Percentiles rank a stretch among this genome's conserved stretches.
phyloP scores from a whole-genome alignment of 306 rosid species.

The Malus sieversii region DNA sequence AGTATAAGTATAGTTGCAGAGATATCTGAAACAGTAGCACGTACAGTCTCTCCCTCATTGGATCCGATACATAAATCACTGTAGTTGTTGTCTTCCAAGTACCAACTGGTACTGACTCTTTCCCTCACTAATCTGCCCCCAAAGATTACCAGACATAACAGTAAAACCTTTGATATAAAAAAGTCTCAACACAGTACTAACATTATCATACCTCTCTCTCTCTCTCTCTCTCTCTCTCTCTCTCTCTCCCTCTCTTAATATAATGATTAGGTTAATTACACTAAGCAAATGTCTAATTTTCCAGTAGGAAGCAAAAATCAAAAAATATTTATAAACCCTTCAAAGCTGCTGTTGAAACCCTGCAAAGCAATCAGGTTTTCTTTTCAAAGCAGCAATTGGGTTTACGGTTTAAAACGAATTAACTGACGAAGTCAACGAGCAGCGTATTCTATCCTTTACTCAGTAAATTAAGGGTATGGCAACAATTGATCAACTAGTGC shows the following conservation, averaged over 20 bases:
- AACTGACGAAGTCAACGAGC: background rate
- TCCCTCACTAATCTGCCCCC: constrained; percentile 4
- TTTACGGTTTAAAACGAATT: constrained; percentile 4
- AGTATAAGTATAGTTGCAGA: background rate
- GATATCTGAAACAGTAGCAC: constrained; percentile 38
- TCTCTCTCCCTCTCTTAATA: background rate
- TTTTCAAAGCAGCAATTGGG: background rate
- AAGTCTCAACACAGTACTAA: background rate
- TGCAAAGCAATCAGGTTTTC: constrained; percentile 7
- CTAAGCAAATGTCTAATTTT: background rate
- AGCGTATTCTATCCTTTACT: background rate
- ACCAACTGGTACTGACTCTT: background rate
- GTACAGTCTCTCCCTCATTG: constrained; percentile 27
- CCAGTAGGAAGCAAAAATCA: too few species aligned
- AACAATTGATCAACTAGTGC: background rate
- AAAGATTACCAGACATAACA: constrained; percentile 36
- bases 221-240: too few species aligned
- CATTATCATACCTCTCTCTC: background rate
- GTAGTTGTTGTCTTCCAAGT: background rate
- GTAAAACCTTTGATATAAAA: constrained; percentile 1
- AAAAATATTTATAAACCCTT: too few species aligned
- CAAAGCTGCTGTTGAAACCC: background rate
- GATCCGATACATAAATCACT: constrained; percentile 25
- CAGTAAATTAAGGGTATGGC: background rate
- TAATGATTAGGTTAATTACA: background rate